Base-by-base conservation (phyloP, 345 rosid species). In the Aegle marmelos region DNA sequence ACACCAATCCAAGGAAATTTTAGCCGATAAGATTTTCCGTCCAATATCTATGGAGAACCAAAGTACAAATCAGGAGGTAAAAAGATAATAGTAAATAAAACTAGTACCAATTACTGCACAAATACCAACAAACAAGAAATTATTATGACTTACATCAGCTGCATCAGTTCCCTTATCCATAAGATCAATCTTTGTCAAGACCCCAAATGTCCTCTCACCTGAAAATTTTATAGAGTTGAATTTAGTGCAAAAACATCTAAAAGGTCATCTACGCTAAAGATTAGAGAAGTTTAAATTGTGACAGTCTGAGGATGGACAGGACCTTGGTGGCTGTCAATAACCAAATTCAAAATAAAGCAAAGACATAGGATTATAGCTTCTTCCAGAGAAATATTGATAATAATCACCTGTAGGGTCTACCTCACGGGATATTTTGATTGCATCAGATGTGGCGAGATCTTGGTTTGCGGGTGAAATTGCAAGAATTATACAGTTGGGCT, bases 121-220 rank as follows among this genome's bases (percentile, higher is more conserved):
- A 0, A 65, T n/a, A 36, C 2, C 36, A 50, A 54, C 30, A 76
- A 64, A 54, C 30, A 66, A 73, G 8, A 56, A 82, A 53, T 71
- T 58, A 79, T 80, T 68, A 25, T 71, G 80, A 87, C 94, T 94
- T 89, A 97, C 99, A 57, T 97, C 99, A 54, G 87, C 98, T 74
- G 98, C 98, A 89, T 97, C 98, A 13, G 99, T 97, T 67, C 98
- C 99, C 90, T 90, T 91, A 76, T 97, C 99, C 99, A 97, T 97
- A 81, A 97, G 97, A 85, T 97, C 99, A 70, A 94, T 97, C 91
- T 97, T 97, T 34, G 99, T 97, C 88, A 97, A 87, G 82, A 97
- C 99, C 74, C 99, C 99, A 68, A 91, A 81, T 30, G 99, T 97
- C 86, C 99, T 91, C 84, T 97, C 98, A 82, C 98, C 99, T 96